phyloP scores from a whole-genome alignment of 2,329 filamentous ascomycete genomes.

The Colletotrichum sp. region DNA sequence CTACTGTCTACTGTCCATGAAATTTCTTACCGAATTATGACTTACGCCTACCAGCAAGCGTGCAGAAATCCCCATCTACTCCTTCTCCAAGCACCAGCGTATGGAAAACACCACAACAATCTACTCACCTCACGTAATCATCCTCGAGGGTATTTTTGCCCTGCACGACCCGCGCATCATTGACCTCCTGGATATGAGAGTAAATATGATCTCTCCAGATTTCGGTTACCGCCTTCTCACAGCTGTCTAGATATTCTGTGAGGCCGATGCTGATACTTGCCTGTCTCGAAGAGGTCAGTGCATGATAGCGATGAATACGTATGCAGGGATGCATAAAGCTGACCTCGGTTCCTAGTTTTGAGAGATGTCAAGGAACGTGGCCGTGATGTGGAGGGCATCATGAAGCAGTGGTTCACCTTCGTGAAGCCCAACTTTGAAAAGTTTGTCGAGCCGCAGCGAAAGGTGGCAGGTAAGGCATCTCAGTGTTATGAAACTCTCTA shows the following conservation, averaged over 20 bases:
- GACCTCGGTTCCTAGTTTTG: constrained; percentile 58
- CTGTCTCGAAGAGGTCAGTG: constrained; percentile 81
- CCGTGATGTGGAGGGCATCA: constrained; percentile 90
- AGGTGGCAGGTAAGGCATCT: constrained; percentile 70
- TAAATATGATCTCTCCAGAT: constrained; percentile 39
- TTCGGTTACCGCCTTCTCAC: not conserved
- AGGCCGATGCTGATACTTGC: constrained; percentile 94
- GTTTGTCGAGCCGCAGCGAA: constrained; percentile 90
- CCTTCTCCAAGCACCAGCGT: constrained; percentile 89
- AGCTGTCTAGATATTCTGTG: constrained; percentile 80
- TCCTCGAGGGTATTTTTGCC: constrained; percentile 95
- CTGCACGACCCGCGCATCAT: constrained; percentile 86
- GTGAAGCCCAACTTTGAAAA: constrained; percentile 97
- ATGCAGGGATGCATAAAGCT: not conserved
- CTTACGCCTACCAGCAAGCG: constrained; percentile 65
- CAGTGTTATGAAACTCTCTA: not conserved
- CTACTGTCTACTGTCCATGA: not conserved
- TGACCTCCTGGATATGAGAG: constrained; percentile 89
- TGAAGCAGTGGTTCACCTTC: constrained; percentile 97
- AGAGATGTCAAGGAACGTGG: constrained; percentile 90
- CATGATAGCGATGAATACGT: not conserved
- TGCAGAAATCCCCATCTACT: constrained; percentile 93
- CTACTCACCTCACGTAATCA: constrained; percentile 95
- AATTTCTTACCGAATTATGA: not conserved
- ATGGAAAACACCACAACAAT: constrained; percentile 82